A percentile compares a stretch with the other conserved stretches of the same genome.
These are phyloP conservation scores for Candida anglica DNA, from an alignment of 805 yeast genomes.

Conservation along the genomic window DNA sequence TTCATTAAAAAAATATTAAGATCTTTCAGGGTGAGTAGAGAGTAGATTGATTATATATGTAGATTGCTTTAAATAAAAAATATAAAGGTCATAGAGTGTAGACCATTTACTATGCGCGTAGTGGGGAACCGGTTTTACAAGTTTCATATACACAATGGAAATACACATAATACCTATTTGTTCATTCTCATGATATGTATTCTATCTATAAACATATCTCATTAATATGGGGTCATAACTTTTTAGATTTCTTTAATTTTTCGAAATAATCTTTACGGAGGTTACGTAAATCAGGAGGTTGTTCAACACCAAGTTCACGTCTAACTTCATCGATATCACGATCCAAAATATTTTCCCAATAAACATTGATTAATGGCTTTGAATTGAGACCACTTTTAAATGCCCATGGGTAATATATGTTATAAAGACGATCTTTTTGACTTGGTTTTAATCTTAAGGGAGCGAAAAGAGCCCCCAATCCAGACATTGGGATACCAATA, in stretches of 20 bases:
- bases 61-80: no score
- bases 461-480: slow-evolving; percentile 85
- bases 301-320: slow-evolving; percentile 63
- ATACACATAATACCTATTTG: no score
- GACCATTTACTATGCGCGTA: no score
- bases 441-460: slow-evolving; percentile 67
- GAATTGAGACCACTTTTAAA: slow-evolving; percentile 65
- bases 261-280: slow-evolving; percentile 38
- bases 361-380: slow-evolving; percentile 77
- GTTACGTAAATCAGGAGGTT: slow-evolving; percentile 70
- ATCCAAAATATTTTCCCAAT: slow-evolving; percentile 84
- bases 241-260: not conserved
- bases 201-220: no score
- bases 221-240: no score
- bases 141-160: no score
- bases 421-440: slow-evolving; percentile 61
- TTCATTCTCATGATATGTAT: no score
- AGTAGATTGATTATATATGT: no score
- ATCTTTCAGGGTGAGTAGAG: no score
- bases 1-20: no score
- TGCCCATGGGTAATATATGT: slow-evolving; percentile 87
- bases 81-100: no score
- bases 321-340: slow-evolving; percentile 72
- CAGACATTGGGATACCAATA: slow-evolving; percentile 93
- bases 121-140: no score